Evolutionary conservation across 1,284 basidiomycete genomes (phyloP), one percentile per base, ranked within the genome.

Genomic region (Gomphus sp.): DNA sequence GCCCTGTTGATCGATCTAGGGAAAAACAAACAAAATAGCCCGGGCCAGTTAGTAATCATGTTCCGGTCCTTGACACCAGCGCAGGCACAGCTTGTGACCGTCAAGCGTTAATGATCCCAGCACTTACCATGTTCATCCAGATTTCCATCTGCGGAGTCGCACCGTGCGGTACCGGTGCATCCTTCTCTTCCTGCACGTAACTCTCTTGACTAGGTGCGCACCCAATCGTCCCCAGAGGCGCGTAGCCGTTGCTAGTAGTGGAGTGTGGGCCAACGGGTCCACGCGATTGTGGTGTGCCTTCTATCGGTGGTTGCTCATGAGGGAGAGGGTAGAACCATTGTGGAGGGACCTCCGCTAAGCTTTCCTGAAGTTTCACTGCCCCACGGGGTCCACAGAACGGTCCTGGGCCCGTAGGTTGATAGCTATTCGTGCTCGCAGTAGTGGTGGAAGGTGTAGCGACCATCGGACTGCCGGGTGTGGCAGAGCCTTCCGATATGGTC

Each of bases 171-270:
- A 63, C 66, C 63, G 66, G 63, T 54, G 72, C 70, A 60, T 82
- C 78, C 61, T 80, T 80, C 71, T 87, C 85, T 68, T 87, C 85
- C 49, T 60, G 59, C 39, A 60, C 49, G 34, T 60, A 60, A 48
- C 55, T 57, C 14, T 60, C 59, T 31, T 60, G 54, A 48, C 55
- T 60, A 8, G 31, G 59, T 6, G 54, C 59, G 43, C 59, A 60
- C 25, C 59, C 59, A 37, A 60, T 52, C 14, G 55, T 60, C 7
- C 59, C 54, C 33, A 60, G 12, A 11, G 58, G 58, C 16, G 58
- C 52, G 28, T 60, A 60, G 16, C 52, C 31, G 18, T 28, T 49
- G 31, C 34, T 11, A 16, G 33, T 44, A 16, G 44, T 44, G 11
- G 36, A 37, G 12, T 53, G 45, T 14, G 56, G 56, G 25, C 55